Evolutionary conservation across 305 asterid genomes (phyloP), one percentile per base, ranked within the genome.

Genomic region (Fraxinus xanthoxyloides): DNA sequence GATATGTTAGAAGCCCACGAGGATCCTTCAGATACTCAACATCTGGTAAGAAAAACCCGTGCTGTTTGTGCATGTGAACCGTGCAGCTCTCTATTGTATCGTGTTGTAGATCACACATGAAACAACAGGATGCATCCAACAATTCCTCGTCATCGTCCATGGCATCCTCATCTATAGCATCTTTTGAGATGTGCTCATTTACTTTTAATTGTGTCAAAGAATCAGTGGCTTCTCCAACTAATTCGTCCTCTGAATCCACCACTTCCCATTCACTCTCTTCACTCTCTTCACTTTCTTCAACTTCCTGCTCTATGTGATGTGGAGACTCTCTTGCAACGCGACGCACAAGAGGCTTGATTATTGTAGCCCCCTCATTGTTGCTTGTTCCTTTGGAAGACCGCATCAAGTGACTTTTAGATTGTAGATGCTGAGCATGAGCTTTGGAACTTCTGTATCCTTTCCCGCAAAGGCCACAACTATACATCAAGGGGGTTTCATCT

Each of bases 51-150:
- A 90, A 96, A 86, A 96, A 94, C 4, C 99, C 97, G 77, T 96
- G 99, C 36, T 82, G 85, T 90, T 96, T 96, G 90, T 92, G 98
- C 98, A 96, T 91, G 92, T 96, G 99, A 81, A 96, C 92, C 92
- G 91, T 94, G 87, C 99, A 96, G 86, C 82, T 88, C 78, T 94
- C 99, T 10, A 94, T 81, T 21, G 95, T 86, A 72, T 80, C 90
- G 82, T 90, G 97, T 72, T 87, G 87, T 84, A 85, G 51, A 89
- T 96, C 99, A 76, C 99, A 96, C 97, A 96, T 92, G 79, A 96
- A 92, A 90, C 99, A 96, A 86, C 89, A 89, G 30, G 92, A 84
- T 28, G 98, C 97, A 87, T 93, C 92, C 77, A 96, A 76, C 80
- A 69, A 15, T 69, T 85, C 94, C 72, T 84, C 89, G 75, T 74